Evolutionary conservation across 768 basidiomycete genomes (phyloP).

Genomic region (Trametes sanguinea): DNA sequence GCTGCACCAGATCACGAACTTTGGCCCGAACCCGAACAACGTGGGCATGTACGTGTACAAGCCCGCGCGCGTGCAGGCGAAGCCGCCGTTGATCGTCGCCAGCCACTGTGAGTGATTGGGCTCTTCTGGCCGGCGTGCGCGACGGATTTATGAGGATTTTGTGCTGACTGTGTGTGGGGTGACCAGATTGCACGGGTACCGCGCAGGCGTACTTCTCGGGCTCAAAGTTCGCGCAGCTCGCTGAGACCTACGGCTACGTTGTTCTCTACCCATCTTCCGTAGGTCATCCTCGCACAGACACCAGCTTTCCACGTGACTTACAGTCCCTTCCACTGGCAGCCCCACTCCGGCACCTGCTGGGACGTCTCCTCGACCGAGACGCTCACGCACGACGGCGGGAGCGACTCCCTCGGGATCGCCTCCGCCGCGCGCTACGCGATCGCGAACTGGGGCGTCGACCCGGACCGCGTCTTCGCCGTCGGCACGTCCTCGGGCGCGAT

Average conservation of each 20-base stretch:
- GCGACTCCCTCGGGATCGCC: slow-evolving; percentile 55
- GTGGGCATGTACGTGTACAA: slow-evolving; percentile 44
- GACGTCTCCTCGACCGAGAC: slow-evolving; percentile 53
- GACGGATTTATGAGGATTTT: not conserved
- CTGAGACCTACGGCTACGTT: slow-evolving; percentile 49
- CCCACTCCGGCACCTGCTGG: slow-evolving; percentile 48
- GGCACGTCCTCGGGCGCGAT: slow-evolving; percentile 57
- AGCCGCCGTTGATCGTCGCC: slow-evolving; percentile 42
- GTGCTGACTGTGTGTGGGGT: not conserved
- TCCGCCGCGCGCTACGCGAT: slow-evolving; percentile 53
- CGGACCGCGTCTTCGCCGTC: slow-evolving; percentile 49
- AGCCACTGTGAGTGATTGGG: slow-evolving; percentile 34
- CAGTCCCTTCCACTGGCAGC: slow-evolving; percentile 1
- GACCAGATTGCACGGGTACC: slow-evolving; percentile 43
- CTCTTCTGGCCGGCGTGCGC: not conserved
- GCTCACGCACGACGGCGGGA: slow-evolving; percentile 55
- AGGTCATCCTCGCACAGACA: not conserved
- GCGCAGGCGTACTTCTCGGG: slow-evolving; percentile 52
- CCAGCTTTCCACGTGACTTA: not conserved
- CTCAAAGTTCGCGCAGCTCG: slow-evolving; percentile 49
- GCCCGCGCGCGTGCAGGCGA: slow-evolving; percentile 20
- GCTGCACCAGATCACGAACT: slow-evolving; percentile 39
- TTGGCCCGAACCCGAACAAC: slow-evolving; percentile 55
- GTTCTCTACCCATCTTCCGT: slow-evolving; percentile 44
- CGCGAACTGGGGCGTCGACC: slow-evolving; percentile 47